Evolutionary conservation across 345 rosid species (phyloP), one percentile per base, ranked within the genome.

Genomic region (Linum usitatissimum): DNA sequence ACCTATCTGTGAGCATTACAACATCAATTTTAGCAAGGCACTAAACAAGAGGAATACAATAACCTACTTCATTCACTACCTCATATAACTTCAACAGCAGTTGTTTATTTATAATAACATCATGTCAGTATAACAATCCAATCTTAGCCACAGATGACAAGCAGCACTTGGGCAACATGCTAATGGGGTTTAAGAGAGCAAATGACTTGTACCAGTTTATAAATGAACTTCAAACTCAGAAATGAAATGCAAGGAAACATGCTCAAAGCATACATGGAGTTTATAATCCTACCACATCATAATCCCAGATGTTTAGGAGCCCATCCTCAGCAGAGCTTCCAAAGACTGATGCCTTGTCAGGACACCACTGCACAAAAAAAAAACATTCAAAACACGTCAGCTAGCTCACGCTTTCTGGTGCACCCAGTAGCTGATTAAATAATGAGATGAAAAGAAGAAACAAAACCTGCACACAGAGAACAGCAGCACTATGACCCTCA

Each of bases 401-500:
- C 15, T 42, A 42, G 49, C 49, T 42, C 8, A 45, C 51, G 1
- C 51, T 40, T 45, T 45, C 15, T 10, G 51, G 17, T 45, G 51
- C 51, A 9, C 8, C 51, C 17, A 45, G 51, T 10, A 45, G 0
- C 17, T 10, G 51, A 45, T 13, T 45, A 45, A 45, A 45, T 45
- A 45, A 45, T 15, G 59, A 51, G 59, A 62, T 17, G 45, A 51
- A 12, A 61, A 45, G 51, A 67, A 68, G 51, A 45, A 10, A 59
- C 48, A 30, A 57, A 66, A 85, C 98, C 96, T 91, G 98, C 54
- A 91, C 98, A 64, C 87, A 91, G 31, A 88, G 86, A 65, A 91
- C 96, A 71, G 98, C 92, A 57, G 96, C 95, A 62, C 68, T 80
- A 75, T 88, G 96, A 36, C 96, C 96, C 72, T 91, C 95, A 78